Percentiles rank a stretch among this genome's conserved stretches.
Evolutionary conservation across 2,329 filamentous ascomycete genomes (phyloP).

Genomic region (Claviceps citrina): DNA sequence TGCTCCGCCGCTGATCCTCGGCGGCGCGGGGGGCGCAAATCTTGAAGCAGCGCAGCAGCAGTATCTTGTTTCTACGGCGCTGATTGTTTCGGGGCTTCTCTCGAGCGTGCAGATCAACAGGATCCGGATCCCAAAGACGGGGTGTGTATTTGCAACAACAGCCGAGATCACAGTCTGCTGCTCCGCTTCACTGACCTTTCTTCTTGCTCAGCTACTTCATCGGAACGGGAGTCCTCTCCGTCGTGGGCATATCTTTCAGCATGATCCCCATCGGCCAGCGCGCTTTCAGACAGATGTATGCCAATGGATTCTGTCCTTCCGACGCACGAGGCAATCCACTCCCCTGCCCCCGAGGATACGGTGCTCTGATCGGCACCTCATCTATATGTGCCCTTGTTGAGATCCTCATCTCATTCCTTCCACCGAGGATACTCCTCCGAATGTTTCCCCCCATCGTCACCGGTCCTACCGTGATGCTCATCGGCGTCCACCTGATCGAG

Average conservation of each 20-base stretch:
- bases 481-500: constrained; percentile 57
- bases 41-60: constrained; percentile 45
- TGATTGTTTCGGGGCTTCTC: constrained; percentile 65
- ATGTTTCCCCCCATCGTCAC: constrained; percentile 71
- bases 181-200: neutral
- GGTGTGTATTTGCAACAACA: too few relatives aligned
- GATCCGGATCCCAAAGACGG: constrained; percentile 55
- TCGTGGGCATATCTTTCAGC: constrained; percentile 43
- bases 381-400: constrained; percentile 53
- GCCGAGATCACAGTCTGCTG: neutral
- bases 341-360: constrained; percentile 64
- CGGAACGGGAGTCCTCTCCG: constrained; percentile 66
- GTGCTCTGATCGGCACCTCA: constrained; percentile 53
- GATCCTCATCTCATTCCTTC: constrained; percentile 59
- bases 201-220: constrained; percentile 47
- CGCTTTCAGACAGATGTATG: constrained; percentile 63
- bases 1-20: constrained; percentile 61
- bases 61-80: constrained; percentile 63
- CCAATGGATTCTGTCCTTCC: constrained; percentile 49
- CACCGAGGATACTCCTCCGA: constrained; percentile 50
- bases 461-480: constrained; percentile 53
- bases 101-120: constrained; percentile 64
- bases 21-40: constrained; percentile 46
- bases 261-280: constrained; percentile 36
- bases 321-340: constrained; percentile 48